phyloP scores from a whole-genome alignment of 768 basidiomycete species.

The Calocera viscosa region DNA sequence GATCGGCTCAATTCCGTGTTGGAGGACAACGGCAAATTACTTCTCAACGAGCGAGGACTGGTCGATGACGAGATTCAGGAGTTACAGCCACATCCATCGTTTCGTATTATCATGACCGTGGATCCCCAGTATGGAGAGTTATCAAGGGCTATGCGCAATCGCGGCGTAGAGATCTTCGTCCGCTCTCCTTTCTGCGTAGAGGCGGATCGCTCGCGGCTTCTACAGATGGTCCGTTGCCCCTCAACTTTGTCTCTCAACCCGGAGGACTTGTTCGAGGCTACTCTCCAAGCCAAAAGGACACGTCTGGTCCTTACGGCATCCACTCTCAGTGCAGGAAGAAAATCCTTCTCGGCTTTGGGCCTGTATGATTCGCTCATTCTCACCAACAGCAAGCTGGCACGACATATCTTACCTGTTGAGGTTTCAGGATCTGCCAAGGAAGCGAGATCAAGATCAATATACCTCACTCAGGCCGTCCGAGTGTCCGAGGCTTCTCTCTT shows the following conservation, averaged over 20 bases:
- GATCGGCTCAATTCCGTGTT: slow-evolving; percentile 95
- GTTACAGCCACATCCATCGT: slow-evolving; percentile 71
- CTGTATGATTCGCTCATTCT: background rate
- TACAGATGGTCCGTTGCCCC: background rate
- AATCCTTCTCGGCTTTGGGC: background rate
- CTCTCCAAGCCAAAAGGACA: background rate
- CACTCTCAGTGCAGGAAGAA: background rate
- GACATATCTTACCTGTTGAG: background rate
- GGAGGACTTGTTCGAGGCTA: background rate
- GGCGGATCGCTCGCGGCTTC: background rate
- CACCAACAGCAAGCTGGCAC: background rate
- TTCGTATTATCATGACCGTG: slow-evolving; percentile 87
- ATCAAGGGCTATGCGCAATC: slow-evolving; percentile 96
- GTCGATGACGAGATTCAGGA: slow-evolving; percentile 62
- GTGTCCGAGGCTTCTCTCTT: background rate
- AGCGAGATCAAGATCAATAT: background rate
- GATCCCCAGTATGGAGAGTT: slow-evolving; percentile 87
- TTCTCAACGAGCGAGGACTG: slow-evolving; percentile 81
- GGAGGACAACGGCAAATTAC: slow-evolving; percentile 67
- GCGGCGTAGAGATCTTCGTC: slow-evolving; percentile 75
- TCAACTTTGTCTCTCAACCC: background rate
- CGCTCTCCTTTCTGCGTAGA: slow-evolving; percentile 2
- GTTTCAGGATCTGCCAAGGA: background rate
- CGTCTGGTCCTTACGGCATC: background rate
- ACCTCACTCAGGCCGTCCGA: background rate